Evolutionary conservation across 352 stramenopile species (phyloP).

Genomic region (Phytophthora ramorum): DNA sequence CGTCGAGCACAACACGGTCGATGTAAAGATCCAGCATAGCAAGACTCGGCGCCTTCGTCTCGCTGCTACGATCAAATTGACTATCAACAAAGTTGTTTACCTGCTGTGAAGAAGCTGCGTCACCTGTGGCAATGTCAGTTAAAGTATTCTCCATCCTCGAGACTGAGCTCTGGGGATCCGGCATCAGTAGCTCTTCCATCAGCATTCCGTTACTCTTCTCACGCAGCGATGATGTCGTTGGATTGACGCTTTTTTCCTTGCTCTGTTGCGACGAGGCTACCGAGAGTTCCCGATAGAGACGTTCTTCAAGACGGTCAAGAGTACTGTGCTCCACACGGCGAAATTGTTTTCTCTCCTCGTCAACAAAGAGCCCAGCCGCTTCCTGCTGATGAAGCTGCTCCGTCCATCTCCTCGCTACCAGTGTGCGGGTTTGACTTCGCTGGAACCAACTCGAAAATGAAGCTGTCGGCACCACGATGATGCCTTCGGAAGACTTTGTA

Average conservation of each 20-base stretch:
- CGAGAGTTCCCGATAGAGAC: slow-evolving; percentile 45
- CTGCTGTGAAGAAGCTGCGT: background rate
- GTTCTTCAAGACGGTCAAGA: slow-evolving; percentile 61
- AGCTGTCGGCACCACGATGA: slow-evolving; percentile 29
- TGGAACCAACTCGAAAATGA: slow-evolving; percentile 19
- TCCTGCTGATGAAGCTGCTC: slow-evolving; percentile 53
- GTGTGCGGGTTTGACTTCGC: background rate
- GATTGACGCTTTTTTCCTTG: background rate
- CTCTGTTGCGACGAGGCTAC: background rate
- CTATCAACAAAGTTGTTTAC: background rate
- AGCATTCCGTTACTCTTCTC: background rate
- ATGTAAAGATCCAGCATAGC: slow-evolving; percentile 60
- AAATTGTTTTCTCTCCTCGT: slow-evolving; percentile 44
- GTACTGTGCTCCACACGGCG: slow-evolving; percentile 51
- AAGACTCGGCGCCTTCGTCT: slow-evolving; percentile 6
- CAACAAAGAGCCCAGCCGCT: slow-evolving; percentile 53
- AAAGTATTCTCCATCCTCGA: background rate
- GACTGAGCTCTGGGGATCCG: background rate
- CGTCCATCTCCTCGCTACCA: slow-evolving; percentile 35
- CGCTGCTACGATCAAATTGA: background rate
- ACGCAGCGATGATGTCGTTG: background rate
- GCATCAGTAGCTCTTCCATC: slow-evolving; percentile 20
- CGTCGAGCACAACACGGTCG: slow-evolving; percentile 71
- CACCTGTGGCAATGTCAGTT: background rate
- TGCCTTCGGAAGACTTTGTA: slow-evolving; percentile 13